phyloP scores from a whole-genome alignment of 768 basidiomycete species.

The Asterophora lycoperdoides region DNA sequence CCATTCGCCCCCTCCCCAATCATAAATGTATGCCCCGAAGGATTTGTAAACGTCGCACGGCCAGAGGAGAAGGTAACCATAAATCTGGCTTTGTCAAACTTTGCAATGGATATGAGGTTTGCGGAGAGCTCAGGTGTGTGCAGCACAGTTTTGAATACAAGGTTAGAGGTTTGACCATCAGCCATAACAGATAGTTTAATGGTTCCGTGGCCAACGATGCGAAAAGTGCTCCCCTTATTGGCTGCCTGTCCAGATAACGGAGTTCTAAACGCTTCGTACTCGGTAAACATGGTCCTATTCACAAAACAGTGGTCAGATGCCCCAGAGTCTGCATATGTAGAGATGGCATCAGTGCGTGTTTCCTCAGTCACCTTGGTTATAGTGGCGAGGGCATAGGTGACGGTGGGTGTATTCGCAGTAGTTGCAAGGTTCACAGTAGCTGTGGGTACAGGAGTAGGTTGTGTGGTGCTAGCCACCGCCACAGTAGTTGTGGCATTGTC shows the following conservation, averaged over 20 bases:
- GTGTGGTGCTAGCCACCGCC: too few species aligned
- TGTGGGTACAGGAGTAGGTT: too few species aligned
- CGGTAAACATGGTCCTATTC: background rate
- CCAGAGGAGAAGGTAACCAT: background rate
- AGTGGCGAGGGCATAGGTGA: too few species aligned
- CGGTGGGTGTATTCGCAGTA: too few species aligned
- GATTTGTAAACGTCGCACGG: background rate
- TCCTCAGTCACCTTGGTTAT: too few species aligned
- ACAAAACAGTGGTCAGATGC: background rate
- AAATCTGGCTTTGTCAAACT: background rate
- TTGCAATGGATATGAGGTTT: slow-evolving; percentile 1
- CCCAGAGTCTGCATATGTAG: background rate
- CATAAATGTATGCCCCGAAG: background rate
- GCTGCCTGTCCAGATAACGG: background rate
- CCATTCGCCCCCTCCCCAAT: background rate
- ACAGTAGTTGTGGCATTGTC: too few species aligned
- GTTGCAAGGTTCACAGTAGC: too few species aligned
- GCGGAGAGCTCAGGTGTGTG: slow-evolving; percentile 1
- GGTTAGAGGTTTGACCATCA: background rate
- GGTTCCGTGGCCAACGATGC: background rate
- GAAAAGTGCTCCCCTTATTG: background rate
- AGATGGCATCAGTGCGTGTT: too few species aligned
- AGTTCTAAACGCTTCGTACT: too few species aligned
- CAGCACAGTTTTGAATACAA: background rate
- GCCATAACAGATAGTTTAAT: background rate